Evolutionary conservation across 805 yeast genomes (phyloP).

Genomic region (Pichia heedii): DNA sequence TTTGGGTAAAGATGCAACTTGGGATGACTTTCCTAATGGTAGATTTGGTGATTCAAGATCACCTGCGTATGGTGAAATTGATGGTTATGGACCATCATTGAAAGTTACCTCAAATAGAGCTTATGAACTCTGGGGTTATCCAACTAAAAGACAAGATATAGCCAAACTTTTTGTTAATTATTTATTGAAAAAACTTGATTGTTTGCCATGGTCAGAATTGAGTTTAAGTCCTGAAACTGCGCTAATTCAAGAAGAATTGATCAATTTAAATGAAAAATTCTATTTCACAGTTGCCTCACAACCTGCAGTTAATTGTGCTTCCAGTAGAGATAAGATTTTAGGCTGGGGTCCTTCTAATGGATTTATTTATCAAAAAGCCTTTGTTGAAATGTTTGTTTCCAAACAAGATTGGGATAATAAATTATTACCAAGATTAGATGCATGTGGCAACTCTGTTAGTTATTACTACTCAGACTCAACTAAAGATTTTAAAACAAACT

Average conservation of each 20-base stretch:
- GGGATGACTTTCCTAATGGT: constrained; percentile 98
- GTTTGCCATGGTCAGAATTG: constrained; percentile 87
- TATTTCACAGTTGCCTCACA: constrained; percentile 90
- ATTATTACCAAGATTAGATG: constrained; percentile 44
- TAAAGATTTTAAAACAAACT: constrained; percentile 53
- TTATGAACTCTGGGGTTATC: constrained; percentile 71
- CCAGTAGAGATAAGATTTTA: constrained; percentile 74
- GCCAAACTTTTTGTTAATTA: constrained; percentile 61
- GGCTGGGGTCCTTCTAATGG: constrained; percentile 99
- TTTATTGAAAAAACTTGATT: constrained; percentile 63
- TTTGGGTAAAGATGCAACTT: constrained; percentile 80
- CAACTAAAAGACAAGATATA: constrained; percentile 50
- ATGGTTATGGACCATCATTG: constrained; percentile 91
- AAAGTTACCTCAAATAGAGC: constrained; percentile 66
- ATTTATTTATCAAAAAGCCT: constrained; percentile 82
- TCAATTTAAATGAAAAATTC: constrained; percentile 64
- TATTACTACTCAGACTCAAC: constrained; percentile 65
- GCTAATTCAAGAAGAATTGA: constrained; percentile 82
- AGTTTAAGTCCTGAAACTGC: constrained; percentile 86
- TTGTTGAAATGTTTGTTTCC: constrained; percentile 82
- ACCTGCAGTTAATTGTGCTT: constrained; percentile 80
- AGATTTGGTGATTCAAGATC: constrained; percentile 92
- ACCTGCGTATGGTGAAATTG: constrained; percentile 97
- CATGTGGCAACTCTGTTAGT: constrained; percentile 42
- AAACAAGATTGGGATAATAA: constrained; percentile 55